These are phyloP conservation scores for Cubamyces lactineus DNA, from an alignment of 768 basidiomycete genomes.

Conservation along the genomic window DNA sequence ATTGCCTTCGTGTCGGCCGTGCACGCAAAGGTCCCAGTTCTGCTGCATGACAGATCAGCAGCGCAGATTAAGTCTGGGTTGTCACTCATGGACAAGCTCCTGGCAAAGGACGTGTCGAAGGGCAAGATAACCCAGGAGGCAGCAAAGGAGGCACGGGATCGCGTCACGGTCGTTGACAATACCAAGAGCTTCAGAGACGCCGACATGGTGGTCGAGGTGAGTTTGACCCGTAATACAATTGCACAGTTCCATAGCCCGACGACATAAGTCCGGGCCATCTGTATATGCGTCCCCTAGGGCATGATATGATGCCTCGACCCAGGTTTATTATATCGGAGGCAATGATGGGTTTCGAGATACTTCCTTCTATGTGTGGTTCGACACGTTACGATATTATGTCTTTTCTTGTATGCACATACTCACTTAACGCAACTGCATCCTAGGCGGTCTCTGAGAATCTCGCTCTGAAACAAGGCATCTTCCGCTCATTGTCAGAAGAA, in stretches of 20 bases:
- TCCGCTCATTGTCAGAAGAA: constrained; percentile 67
- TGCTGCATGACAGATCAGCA: constrained; percentile 79
- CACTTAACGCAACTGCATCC: too few species aligned
- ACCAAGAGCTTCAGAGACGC: constrained; percentile 71
- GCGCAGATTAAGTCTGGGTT: constrained; percentile 77
- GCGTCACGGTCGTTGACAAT: constrained; percentile 61
- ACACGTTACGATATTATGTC: too few species aligned
- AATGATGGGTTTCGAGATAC: too few species aligned
- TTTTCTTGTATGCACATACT: neutral
- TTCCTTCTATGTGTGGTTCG: too few species aligned
- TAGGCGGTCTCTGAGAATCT: constrained; percentile 90
- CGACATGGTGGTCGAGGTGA: constrained; percentile 90
- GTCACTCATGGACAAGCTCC: constrained; percentile 74
- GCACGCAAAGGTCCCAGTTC: constrained; percentile 82
- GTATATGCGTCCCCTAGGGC: neutral
- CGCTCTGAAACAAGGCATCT: constrained; percentile 76
- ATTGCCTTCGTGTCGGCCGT: constrained; percentile 88
- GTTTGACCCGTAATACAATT: constrained; percentile 20
- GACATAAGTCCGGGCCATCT: neutral
- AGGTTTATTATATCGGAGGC: too few species aligned
- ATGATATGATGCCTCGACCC: too few species aligned
- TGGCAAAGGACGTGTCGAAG: constrained; percentile 89
- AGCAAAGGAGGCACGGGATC: constrained; percentile 71
- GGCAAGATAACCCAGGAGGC: constrained; percentile 69
- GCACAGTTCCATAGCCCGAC: too few species aligned